Evolutionary conservation across 306 rosid genomes (phyloP).

Genomic region (Lotus japonicus): DNA sequence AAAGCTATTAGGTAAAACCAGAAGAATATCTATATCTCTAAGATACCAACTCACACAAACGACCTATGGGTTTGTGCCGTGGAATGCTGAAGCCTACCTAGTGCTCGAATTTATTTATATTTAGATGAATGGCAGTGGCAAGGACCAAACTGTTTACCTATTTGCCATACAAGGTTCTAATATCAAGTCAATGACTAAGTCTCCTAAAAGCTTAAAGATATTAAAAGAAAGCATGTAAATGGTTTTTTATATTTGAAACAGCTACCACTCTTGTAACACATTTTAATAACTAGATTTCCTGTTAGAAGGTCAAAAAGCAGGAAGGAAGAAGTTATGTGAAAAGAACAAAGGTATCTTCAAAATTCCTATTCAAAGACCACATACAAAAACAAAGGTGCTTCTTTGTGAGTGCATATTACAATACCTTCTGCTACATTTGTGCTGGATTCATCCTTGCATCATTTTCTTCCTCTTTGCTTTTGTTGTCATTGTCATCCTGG

Average conservation of each 20-base stretch:
- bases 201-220: not conserved
- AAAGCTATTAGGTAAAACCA: not conserved
- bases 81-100: not conserved
- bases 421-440: constrained; percentile 33
- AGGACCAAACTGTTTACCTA: not conserved
- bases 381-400: not conserved
- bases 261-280: not conserved
- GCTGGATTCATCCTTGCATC: constrained; percentile 33
- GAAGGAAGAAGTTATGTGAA: not conserved
- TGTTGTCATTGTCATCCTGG: constrained; percentile 31
- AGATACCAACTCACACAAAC: not conserved
- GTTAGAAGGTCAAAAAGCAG: not conserved
- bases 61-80: not conserved
- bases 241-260: not conserved
- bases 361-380: constrained; percentile 1
- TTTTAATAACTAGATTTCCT: not conserved
- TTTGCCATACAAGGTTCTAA: not conserved
- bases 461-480: constrained; percentile 34
- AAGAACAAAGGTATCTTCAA: not conserved
- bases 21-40: not conserved
- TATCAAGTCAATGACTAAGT: constrained; percentile 1
- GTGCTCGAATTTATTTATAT: not conserved
- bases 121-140: not conserved
- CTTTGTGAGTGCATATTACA: constrained; percentile 6
- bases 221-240: not conserved